Conservation (phyloP, 2,329 filamentous ascomycete species). For the Alternaria incomplexa region DNA sequence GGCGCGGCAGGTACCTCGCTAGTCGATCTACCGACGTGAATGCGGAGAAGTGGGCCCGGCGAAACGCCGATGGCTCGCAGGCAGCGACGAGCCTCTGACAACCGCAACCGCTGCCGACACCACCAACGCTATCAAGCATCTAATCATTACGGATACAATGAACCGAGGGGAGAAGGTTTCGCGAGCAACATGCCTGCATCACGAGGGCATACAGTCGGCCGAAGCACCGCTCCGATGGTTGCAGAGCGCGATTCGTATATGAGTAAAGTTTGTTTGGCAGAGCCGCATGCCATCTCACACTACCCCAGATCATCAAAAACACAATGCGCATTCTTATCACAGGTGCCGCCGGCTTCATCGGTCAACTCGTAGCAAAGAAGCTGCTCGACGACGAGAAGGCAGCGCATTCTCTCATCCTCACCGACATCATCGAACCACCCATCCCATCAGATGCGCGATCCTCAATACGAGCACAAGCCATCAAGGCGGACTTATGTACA, state of each 20-base stretch:
- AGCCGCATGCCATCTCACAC: background rate
- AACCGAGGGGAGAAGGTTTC: background rate
- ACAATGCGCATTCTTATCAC: slow-evolving; percentile 61
- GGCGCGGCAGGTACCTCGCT: background rate
- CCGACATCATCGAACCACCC: slow-evolving; percentile 60
- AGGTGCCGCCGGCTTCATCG: slow-evolving; percentile 66
- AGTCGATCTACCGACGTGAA: slow-evolving; percentile 1
- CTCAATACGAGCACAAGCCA: slow-evolving; percentile 50
- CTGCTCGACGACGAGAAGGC: slow-evolving; percentile 56
- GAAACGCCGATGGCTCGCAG: slow-evolving; percentile 3
- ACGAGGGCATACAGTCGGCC: background rate
- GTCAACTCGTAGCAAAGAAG: slow-evolving; percentile 61
- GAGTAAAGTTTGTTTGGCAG: background rate
- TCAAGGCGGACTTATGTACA: slow-evolving; percentile 59
- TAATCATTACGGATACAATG: background rate
- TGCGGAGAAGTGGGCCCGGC: slow-evolving; percentile 14
- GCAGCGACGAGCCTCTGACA: background rate
- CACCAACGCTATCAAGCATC: background rate
- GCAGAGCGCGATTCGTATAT: background rate
- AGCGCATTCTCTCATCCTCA: slow-evolving; percentile 56
- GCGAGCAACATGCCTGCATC: background rate
- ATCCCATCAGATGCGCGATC: slow-evolving; percentile 52
- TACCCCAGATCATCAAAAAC: background rate
- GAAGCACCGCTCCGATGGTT: background rate
- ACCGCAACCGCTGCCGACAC: background rate